Percentiles rank a stretch among this genome's conserved stretches.
phyloP scores from a whole-genome alignment of 169 alveolate genomes.

The Cryptosporidium xiaoi region DNA sequence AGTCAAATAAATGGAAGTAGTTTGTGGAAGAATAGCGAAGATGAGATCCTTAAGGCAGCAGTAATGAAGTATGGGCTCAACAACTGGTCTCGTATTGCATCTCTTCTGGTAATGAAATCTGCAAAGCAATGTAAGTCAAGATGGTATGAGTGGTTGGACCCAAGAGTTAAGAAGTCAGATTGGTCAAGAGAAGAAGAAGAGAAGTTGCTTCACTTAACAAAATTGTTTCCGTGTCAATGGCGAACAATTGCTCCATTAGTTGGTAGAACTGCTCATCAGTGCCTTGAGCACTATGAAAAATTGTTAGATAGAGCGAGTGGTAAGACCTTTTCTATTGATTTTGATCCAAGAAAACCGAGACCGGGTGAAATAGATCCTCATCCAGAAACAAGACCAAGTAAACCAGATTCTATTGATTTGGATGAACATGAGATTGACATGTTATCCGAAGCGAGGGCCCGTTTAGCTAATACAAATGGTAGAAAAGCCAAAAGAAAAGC shows the following conservation, averaged over 20 bases:
- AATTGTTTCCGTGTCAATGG: slow-evolving; percentile 99
- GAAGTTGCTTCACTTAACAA: slow-evolving; percentile 97
- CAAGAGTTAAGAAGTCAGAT: slow-evolving; percentile 98
- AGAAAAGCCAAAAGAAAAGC: slow-evolving; percentile 99
- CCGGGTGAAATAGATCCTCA: slow-evolving; percentile 99
- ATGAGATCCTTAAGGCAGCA: slow-evolving; percentile 99
- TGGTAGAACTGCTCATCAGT: slow-evolving; percentile 99
- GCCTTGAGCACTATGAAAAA: slow-evolving; percentile 98
- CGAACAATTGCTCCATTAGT: slow-evolving; percentile 99
- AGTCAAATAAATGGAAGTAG: slow-evolving; percentile 98
- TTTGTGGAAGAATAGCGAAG: slow-evolving; percentile 99
- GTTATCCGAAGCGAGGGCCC: slow-evolving; percentile 99
- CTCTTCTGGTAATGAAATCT: slow-evolving; percentile 97
- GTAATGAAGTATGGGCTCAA: slow-evolving; percentile 99
- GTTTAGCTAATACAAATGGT: slow-evolving; percentile 99
- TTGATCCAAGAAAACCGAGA: slow-evolving; percentile 95
- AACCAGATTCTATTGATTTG: slow-evolving; percentile 97
- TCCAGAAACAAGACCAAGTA: slow-evolving; percentile 99
- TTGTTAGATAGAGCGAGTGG: slow-evolving; percentile 98
- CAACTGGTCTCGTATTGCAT: slow-evolving; percentile 99
- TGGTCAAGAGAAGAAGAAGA: slow-evolving; percentile 99
- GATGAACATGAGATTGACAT: slow-evolving; percentile 99
- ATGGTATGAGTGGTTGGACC: slow-evolving; percentile 95
- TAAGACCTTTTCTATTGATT: slow-evolving; percentile 83
- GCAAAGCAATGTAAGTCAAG: slow-evolving; percentile 99